phyloP scores from a whole-genome alignment of 345 rosid genomes.

The Aethionema arabicum region DNA sequence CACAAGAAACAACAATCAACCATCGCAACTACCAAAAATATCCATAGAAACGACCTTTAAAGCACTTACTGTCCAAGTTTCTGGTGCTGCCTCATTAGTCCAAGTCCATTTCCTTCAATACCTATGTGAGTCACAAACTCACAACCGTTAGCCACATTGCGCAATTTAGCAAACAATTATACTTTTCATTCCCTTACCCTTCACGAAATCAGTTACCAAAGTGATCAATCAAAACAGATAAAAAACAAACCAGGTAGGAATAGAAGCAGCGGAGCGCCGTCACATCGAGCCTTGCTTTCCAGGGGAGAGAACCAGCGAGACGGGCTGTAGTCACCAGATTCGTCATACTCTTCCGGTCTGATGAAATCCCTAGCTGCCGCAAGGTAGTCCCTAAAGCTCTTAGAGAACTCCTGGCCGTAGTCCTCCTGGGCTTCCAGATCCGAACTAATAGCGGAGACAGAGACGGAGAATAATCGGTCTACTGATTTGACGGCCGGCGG shows the following conservation, averaged over 20 bases:
- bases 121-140: slow-evolving; percentile 36
- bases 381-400: slow-evolving; percentile 48
- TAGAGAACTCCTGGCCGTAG: slow-evolving; percentile 26
- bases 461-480: slow-evolving; percentile 19
- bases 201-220: too few species aligned
- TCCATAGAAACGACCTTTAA: not conserved
- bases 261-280: slow-evolving; percentile 64
- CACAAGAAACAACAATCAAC: slow-evolving; percentile 8
- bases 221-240: too few species aligned
- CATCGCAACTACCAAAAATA: not conserved
- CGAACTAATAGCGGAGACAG: slow-evolving; percentile 19
- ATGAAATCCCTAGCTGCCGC: slow-evolving; percentile 46
- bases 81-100: slow-evolving; percentile 51
- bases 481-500: not conserved
- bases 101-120: slow-evolving; percentile 68
- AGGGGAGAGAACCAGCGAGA: slow-evolving; percentile 78
- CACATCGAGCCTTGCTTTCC: slow-evolving; percentile 47
- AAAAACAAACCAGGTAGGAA: slow-evolving; percentile 58
- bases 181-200: not conserved
- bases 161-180: slow-evolving; percentile 6
- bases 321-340: slow-evolving; percentile 43
- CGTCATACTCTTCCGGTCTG: slow-evolving; percentile 30
- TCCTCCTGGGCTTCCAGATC: slow-evolving; percentile 12
- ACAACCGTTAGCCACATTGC: not conserved
- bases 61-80: slow-evolving; percentile 59